phyloP scores from a whole-genome alignment of 2,329 filamentous ascomycete species.

The Seiridium unicorne region DNA sequence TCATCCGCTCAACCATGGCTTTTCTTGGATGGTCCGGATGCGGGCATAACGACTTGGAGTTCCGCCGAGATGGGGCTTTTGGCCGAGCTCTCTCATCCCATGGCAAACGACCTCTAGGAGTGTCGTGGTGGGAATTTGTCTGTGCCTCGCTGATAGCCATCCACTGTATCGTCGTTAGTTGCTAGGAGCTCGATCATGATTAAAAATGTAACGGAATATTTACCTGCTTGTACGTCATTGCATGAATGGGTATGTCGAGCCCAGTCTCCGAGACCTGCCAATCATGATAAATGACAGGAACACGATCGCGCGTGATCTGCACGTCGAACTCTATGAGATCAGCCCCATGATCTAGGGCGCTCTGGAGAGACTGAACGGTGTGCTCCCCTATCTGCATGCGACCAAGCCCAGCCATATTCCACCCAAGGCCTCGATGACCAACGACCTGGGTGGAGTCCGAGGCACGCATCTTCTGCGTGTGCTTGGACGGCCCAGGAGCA shows the following conservation, averaged over 20 bases:
- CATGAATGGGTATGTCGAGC: constrained; percentile 6
- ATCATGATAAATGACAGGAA: constrained; percentile 8
- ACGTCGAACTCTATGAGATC: constrained; percentile 5
- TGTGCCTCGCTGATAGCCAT: constrained; percentile 6
- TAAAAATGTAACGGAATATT: neutral
- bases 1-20: constrained; percentile 6
- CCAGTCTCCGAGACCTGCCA: constrained; percentile 7
- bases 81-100: constrained; percentile 7
- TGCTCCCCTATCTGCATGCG: constrained; percentile 9
- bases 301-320: constrained; percentile 4
- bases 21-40: neutral
- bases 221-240: constrained; percentile 6
- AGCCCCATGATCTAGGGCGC: constrained; percentile 4
- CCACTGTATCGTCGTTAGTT: neutral
- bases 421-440: constrained; percentile 9
- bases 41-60: constrained; percentile 2
- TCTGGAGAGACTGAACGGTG: constrained; percentile 7
- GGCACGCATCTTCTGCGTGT: constrained; percentile 8
- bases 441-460: constrained; percentile 7
- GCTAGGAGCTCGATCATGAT: too few species aligned
- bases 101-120: neutral
- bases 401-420: neutral
- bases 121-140: neutral
- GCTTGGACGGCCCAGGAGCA: neutral
- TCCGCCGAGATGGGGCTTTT: neutral